Conservation (phyloP, 495 filamentous ascomycete species). For the Neurospora sp. region DNA sequence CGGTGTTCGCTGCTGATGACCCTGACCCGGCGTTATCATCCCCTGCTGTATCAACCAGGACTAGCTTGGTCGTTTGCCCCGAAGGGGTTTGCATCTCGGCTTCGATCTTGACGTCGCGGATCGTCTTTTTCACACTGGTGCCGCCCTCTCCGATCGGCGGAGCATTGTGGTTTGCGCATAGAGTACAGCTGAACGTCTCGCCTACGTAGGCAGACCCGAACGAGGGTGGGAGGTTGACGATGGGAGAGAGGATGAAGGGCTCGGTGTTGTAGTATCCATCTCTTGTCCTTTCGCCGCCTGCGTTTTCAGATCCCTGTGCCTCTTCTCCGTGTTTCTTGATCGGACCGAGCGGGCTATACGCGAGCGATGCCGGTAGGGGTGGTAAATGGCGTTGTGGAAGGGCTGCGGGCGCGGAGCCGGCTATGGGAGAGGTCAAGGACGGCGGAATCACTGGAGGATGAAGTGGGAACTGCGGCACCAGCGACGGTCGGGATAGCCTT, state of each 20-base stretch:
- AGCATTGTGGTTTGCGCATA: slow-evolving; percentile 89
- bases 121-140: slow-evolving; percentile 33
- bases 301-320: not conserved
- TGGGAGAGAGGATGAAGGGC: slow-evolving; percentile 41
- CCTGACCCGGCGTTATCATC: slow-evolving; percentile 6
- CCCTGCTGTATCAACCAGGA: slow-evolving; percentile 3
- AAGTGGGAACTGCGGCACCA: slow-evolving; percentile 41
- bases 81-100: slow-evolving; percentile 91
- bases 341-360: slow-evolving; percentile 22
- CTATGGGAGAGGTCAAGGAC: slow-evolving; percentile 8
- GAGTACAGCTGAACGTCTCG: slow-evolving; percentile 86
- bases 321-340: not conserved
- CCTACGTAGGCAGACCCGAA: slow-evolving; percentile 95
- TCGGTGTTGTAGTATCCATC: slow-evolving; percentile 26
- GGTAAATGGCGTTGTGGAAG: slow-evolving; percentile 4
- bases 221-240: slow-evolving; percentile 79
- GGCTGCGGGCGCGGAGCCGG: not conserved
- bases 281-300: not conserved
- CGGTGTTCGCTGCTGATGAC: not conserved
- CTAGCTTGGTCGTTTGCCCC: slow-evolving; percentile 18
- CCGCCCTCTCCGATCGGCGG: slow-evolving; percentile 9
- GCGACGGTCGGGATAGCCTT: slow-evolving; percentile 44
- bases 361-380: slow-evolving; percentile 35
- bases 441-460: slow-evolving; percentile 22
- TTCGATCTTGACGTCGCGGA: slow-evolving; percentile 68